Conservation (phyloP, 192 early-diverging fungal genomes). For the Linderina pennispora region DNA sequence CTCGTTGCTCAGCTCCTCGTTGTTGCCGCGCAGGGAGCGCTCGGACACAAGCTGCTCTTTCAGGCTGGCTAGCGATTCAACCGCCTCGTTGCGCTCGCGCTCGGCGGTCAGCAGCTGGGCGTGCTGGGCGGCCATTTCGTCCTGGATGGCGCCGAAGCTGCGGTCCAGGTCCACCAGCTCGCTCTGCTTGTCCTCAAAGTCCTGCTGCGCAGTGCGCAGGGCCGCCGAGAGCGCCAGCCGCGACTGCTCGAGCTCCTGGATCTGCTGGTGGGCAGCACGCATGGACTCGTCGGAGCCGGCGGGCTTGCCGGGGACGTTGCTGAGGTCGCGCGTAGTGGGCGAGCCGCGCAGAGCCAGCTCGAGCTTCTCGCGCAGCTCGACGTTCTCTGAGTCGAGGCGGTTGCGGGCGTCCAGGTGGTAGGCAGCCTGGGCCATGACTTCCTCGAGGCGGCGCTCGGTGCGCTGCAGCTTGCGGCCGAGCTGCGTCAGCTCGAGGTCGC, state of each 20-base stretch:
- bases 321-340: constrained; percentile 51
- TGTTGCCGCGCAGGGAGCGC: constrained; percentile 32
- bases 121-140: constrained; percentile 34
- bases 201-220: constrained; percentile 67
- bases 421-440: constrained; percentile 62
- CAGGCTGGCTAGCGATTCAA: constrained; percentile 21
- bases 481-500: constrained; percentile 56
- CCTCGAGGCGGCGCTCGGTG: constrained; percentile 61
- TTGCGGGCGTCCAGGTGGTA: constrained; percentile 62
- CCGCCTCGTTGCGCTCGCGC: constrained; percentile 40
- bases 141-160: constrained; percentile 43
- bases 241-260: constrained; percentile 77
- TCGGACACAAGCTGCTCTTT: constrained; percentile 28
- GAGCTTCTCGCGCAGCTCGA: constrained; percentile 59
- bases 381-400: constrained; percentile 52
- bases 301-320: constrained; percentile 41
- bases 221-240: constrained; percentile 71
- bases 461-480: constrained; percentile 57
- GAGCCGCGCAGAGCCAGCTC: constrained; percentile 47
- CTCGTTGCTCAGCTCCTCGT: constrained; percentile 38
- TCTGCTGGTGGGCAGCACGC: constrained; percentile 53
- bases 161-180: constrained; percentile 51
- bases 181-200: constrained; percentile 71
- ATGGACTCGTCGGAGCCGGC: constrained; percentile 4
- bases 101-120: constrained; percentile 24